Evolutionary conservation across 1,284 basidiomycete species (phyloP).

Genomic region (Peniophora sp.): DNA sequence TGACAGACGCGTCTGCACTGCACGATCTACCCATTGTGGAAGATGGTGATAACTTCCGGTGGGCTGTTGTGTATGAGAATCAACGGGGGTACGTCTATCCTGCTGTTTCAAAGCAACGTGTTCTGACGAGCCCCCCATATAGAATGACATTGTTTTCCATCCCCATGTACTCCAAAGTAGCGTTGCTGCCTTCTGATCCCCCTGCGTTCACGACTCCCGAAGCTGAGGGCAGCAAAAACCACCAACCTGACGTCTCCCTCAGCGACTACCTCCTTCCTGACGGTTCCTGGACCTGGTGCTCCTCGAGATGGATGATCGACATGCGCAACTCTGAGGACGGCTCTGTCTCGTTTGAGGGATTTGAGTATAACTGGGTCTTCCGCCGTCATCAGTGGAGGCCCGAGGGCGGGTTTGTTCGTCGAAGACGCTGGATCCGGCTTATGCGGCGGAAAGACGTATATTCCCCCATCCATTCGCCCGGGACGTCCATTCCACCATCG

Average conservation of each 20-base stretch:
- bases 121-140: constrained; percentile 8
- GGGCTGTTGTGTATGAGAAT: constrained; percentile 73
- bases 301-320: constrained; percentile 75
- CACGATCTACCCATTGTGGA: constrained; percentile 17
- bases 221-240: constrained; percentile 17
- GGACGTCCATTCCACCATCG: not conserved
- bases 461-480: too few species aligned
- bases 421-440: constrained; percentile 69
- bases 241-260: constrained; percentile 49
- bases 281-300: constrained; percentile 75
- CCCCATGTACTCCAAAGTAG: constrained; percentile 61
- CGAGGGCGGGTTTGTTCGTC: constrained; percentile 62
- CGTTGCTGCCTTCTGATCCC: constrained; percentile 69
- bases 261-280: constrained; percentile 70
- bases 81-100: constrained; percentile 57
- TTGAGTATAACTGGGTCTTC: constrained; percentile 77
- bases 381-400: constrained; percentile 56
- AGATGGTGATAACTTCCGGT: constrained; percentile 50
- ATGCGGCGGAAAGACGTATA: constrained; percentile 31
- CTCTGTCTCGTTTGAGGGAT: constrained; percentile 72
- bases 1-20: not conserved
- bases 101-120: not conserved
- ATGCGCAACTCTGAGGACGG: constrained; percentile 61
- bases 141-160: constrained; percentile 68
- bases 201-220: constrained; percentile 62